Evolutionary conservation across 768 basidiomycete genomes (phyloP).

Genomic region (Hirschioporus abietinus): DNA sequence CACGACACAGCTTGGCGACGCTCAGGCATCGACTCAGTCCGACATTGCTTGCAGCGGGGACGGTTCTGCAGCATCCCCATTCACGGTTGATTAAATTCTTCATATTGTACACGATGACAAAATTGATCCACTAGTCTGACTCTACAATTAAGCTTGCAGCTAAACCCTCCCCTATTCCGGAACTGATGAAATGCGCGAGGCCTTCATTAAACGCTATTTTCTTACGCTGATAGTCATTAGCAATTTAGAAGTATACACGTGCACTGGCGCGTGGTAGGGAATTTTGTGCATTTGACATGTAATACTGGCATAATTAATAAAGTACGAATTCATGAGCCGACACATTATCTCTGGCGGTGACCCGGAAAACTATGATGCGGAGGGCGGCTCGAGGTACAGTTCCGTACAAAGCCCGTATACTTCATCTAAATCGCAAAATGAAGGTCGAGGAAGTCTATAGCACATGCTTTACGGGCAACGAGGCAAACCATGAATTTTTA

Average conservation of each 20-base stretch:
- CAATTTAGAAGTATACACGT: not conserved
- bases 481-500: not conserved
- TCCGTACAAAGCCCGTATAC: not conserved
- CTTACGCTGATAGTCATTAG: not conserved
- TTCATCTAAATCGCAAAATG: not conserved
- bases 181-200: not conserved
- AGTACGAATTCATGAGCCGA: not conserved
- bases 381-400: not conserved
- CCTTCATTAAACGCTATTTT: not conserved
- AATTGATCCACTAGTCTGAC: constrained; percentile 1
- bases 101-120: not conserved
- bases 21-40: not conserved
- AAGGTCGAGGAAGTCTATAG: not conserved
- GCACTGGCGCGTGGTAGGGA: not conserved
- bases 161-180: not conserved
- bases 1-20: not conserved
- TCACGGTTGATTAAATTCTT: not conserved
- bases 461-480: not conserved
- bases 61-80: not conserved
- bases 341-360: not conserved
- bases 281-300: not conserved
- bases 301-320: not conserved
- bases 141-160: not conserved
- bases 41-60: not conserved
- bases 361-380: not conserved